A percentile compares a stretch with the other conserved stretches of the same genome.
Evolutionary conservation across 2,329 filamentous ascomycete species (phyloP).

Genomic region (Fusarium fracticaudum): DNA sequence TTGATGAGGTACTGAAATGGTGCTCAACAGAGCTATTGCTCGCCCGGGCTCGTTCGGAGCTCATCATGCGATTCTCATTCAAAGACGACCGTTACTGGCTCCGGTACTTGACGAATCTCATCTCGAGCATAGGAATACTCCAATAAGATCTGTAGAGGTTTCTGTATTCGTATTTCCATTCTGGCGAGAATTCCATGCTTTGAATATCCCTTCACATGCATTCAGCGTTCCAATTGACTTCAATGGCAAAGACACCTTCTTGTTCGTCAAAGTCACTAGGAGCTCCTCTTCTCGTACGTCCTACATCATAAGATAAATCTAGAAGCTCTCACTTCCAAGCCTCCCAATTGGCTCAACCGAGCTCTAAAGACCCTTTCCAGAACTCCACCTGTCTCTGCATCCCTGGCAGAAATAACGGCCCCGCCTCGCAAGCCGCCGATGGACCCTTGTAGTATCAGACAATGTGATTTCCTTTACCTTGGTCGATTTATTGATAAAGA

Average conservation of each 20-base stretch:
- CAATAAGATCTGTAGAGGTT: neutral
- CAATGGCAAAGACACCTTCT: neutral
- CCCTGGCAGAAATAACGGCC: slow-evolving; percentile 29
- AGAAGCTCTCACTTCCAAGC: neutral
- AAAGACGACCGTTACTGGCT: slow-evolving; percentile 34
- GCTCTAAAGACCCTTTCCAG: neutral
- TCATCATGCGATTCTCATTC: slow-evolving; percentile 39
- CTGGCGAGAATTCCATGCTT: neutral
- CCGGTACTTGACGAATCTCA: slow-evolving; percentile 26
- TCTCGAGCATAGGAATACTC: slow-evolving; percentile 10
- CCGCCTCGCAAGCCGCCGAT: slow-evolving; percentile 36
- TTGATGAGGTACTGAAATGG: neutral
- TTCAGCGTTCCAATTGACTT: neutral
- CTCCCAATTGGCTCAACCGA: slow-evolving; percentile 28
- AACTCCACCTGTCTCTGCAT: slow-evolving; percentile 19
- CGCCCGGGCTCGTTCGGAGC: slow-evolving; percentile 33
- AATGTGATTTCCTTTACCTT: slow-evolving; percentile 16
- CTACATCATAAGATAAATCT: slow-evolving; percentile 22
- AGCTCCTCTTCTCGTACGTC: slow-evolving; percentile 23
- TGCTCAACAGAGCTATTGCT: neutral
- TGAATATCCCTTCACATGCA: neutral
- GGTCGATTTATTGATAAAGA: slow-evolving; percentile 29
- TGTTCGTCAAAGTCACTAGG: neutral
- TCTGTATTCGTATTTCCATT: slow-evolving; percentile 25
- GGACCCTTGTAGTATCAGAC: slow-evolving; percentile 28